These are phyloP conservation scores for Neonothopanus nambi DNA, from an alignment of 1,284 basidiomycete genomes.

Conservation along the genomic window DNA sequence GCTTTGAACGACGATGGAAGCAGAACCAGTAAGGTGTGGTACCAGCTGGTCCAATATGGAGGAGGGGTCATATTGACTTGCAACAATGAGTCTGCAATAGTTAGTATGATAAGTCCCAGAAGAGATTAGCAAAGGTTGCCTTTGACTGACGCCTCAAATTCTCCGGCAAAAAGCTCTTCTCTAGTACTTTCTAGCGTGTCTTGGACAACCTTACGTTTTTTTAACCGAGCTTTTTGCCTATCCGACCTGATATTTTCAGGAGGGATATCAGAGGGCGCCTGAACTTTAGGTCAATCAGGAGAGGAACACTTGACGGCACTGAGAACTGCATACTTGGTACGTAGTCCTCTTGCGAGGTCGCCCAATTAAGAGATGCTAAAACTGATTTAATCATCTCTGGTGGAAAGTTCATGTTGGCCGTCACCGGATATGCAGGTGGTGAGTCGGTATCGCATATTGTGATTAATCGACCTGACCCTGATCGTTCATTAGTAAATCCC, in stretches of 20 bases:
- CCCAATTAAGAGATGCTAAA: constrained; percentile 86
- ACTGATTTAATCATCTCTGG: constrained; percentile 55
- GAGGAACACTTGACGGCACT: constrained; percentile 6
- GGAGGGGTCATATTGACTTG: constrained; percentile 85
- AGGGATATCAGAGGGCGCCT: constrained; percentile 57
- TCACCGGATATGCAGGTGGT: constrained; percentile 88
- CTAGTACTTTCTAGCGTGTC: constrained; percentile 65
- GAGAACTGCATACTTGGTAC: constrained; percentile 49
- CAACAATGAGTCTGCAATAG: constrained; percentile 68
- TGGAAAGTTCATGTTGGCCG: constrained; percentile 86
- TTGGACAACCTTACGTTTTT: constrained; percentile 68
- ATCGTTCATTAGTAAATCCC: constrained; percentile 11
- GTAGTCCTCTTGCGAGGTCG: constrained; percentile 81
- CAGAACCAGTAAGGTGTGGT: constrained; percentile 83
- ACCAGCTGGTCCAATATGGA: constrained; percentile 78
- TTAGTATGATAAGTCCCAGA: neutral
- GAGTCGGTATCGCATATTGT: constrained; percentile 91
- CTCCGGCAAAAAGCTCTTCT: constrained; percentile 83
- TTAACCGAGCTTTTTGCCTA: constrained; percentile 66
- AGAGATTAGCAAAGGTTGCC: neutral
- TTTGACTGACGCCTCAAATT: constrained; percentile 76
- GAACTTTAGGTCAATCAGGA: constrained; percentile 37
- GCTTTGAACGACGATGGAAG: constrained; percentile 84
- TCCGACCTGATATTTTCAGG: constrained; percentile 61
- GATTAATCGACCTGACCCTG: constrained; percentile 80